A percentile compares a stretch with the other conserved stretches of the same genome.
Evolutionary conservation across 2,329 filamentous ascomycete genomes (phyloP).

Genomic region (Chaetomium globosum): DNA sequence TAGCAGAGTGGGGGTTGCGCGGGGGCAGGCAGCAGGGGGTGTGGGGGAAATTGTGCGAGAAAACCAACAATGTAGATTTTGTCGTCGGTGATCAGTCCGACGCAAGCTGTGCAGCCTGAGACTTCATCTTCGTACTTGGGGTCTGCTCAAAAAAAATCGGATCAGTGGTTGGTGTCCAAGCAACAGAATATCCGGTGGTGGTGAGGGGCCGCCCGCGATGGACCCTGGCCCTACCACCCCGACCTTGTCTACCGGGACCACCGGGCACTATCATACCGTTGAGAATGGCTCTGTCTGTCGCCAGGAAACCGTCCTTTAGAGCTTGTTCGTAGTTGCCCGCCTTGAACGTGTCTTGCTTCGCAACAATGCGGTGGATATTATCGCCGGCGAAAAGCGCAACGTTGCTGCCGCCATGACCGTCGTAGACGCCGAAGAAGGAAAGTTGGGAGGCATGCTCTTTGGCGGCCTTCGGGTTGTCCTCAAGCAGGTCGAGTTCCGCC

Average conservation of each 20-base stretch:
- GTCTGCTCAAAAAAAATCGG: slow-evolving; percentile 58
- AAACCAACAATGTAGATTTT: slow-evolving; percentile 91
- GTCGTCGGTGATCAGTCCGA: slow-evolving; percentile 82
- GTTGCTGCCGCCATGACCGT: slow-evolving; percentile 96
- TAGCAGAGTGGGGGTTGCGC: slow-evolving; percentile 32
- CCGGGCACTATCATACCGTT: slow-evolving; percentile 67
- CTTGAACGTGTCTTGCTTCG: slow-evolving; percentile 93
- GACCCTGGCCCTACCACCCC: slow-evolving; percentile 20
- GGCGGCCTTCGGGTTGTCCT: slow-evolving; percentile 56
- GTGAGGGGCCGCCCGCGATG: slow-evolving; percentile 11
- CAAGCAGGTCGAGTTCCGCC: slow-evolving; percentile 81
- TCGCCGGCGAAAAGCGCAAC: slow-evolving; percentile 92
- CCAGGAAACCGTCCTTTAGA: slow-evolving; percentile 94
- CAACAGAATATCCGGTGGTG: slow-evolving; percentile 9
- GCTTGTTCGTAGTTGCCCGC: slow-evolving; percentile 90
- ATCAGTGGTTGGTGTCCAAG: slow-evolving; percentile 26
- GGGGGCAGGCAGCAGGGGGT: slow-evolving; percentile 8
- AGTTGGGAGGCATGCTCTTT: slow-evolving; percentile 72
- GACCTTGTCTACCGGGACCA: slow-evolving; percentile 2
- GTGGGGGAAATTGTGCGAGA: slow-evolving; percentile 22
- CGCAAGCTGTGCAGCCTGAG: slow-evolving; percentile 94
- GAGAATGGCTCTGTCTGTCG: slow-evolving; percentile 92
- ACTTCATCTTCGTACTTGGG: slow-evolving; percentile 97
- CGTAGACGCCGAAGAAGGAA: slow-evolving; percentile 97
- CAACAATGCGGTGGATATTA: slow-evolving; percentile 89